Base-by-base conservation (phyloP, 2,329 filamentous ascomycete genomes). In the Stagonosporopsis rhizophila region DNA sequence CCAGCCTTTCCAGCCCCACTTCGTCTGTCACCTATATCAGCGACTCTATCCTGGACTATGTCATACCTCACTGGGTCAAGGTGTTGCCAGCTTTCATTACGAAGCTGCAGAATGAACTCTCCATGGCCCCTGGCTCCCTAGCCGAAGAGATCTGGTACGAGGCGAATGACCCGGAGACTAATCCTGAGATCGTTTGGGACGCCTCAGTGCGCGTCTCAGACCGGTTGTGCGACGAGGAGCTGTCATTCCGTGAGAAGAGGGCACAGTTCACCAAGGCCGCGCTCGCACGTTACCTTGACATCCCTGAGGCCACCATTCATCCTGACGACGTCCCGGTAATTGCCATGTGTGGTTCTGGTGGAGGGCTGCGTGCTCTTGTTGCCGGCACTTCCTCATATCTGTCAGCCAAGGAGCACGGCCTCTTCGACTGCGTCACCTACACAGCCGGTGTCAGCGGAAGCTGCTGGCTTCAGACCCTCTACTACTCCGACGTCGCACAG, bases 351-450 rank as follows among this genome's bases (percentile, higher is more conserved):
- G 93, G 93, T 8, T 98, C 94, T 2, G 95, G 95, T 9, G 95
- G 95, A 53, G 95, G 95, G 0, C 78, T 99, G 42, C 84, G 95
- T 46, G 95, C 95, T 1, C 83, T 99, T 34, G 91, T 98, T 17
- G 93, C 95, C 2, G 93, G 94, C 3, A 88, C 92, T 0, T 93
- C 94, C 0, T 97, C 93, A 0, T 88, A 96, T 59, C 81, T 95
- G 9, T 93, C 92, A 3, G 85, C 92, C 0, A 87, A 92, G 57
- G 90, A 97, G 72, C 89, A 90, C 54, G 95, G 95, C 0, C 80
- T 99, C 0, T 96, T 96, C 73, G 93, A 97, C 76, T 98, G 95
- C 72, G 85, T 91, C 11, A 98, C 93, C 1, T 99, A 99, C 70
- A 96, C 92, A 0, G 92, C 94, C 5, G 95, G 95, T 1, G 95